phyloP scores from a whole-genome alignment of 2,329 filamentous ascomycete genomes.

The Fusarium sp. region DNA sequence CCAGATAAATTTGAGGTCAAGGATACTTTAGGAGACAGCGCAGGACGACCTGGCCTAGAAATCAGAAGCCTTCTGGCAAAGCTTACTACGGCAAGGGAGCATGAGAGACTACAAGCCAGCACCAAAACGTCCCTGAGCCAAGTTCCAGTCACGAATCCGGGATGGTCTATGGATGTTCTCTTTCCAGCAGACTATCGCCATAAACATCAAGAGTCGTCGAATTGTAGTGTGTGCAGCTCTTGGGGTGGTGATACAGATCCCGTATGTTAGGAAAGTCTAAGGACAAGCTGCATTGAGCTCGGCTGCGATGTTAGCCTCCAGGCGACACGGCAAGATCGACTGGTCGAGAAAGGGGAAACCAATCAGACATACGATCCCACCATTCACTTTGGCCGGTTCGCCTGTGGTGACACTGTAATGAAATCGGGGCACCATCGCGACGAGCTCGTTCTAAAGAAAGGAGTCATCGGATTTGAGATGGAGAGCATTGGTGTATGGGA shows the following conservation, averaged over 20 bases:
- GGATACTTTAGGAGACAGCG: not conserved
- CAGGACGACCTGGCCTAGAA: not conserved
- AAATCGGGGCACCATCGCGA: constrained; percentile 14
- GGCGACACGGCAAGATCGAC: not conserved
- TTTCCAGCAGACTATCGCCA: constrained; percentile 1
- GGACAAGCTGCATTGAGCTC: not conserved
- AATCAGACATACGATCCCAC: not conserved
- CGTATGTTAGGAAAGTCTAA: not conserved
- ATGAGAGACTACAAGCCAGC: no score
- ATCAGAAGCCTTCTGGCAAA: not conserved
- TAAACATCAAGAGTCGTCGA: not conserved
- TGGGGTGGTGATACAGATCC: not conserved
- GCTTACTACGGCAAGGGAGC: not conserved
- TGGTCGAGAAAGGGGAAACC: not conserved
- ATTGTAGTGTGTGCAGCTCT: not conserved
- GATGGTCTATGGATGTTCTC: not conserved
- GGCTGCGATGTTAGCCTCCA: not conserved
- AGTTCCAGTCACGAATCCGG: no score
- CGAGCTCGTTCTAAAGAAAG: not conserved
- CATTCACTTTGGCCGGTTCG: constrained; percentile 19
- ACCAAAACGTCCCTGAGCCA: no score
- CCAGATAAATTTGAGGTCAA: not conserved
- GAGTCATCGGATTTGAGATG: constrained; percentile 30
- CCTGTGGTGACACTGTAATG: constrained; percentile 20
- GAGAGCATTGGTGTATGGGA: constrained; percentile 31